Base-by-base conservation (phyloP, 1,139 yeast species). In the Protomyces arabidopsidicola region DNA sequence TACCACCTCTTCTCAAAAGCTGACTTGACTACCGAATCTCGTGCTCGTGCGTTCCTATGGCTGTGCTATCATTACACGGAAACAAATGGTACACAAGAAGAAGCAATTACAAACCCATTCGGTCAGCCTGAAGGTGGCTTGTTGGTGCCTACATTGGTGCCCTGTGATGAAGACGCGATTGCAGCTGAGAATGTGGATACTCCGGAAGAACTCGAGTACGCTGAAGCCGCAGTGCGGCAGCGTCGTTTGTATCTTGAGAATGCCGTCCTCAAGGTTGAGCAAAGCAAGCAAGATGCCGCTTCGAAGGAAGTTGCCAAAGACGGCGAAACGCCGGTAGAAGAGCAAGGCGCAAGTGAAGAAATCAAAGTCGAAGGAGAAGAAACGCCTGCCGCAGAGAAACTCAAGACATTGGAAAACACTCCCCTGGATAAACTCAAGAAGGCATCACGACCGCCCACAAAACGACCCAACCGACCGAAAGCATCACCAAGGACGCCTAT, bases 41-140 rank as follows among this genome's bases (percentile, higher is more conserved):
- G 97, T 68, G 90, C 90, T 1, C 76, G 79, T 60, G 80, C 93
- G 39, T 85, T 93, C 69, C 75, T 93, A 67, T 93, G 98, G 98
- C 75, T 93, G 51, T 74, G 89, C 66, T 90, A 89, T 77, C 81
- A 90, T 2, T 88, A 87, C 71, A 76, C 88, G 68, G 97, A 93
- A 72, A 87, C 96, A 0, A 80, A 81, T 66, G 78, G 87, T 68
- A 74, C 80, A 0, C 76, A 79, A 0, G 84, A 80, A 45, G 83
- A 82, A 65, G 74, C 90, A 22, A 74, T 75, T 2, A 65, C 71
- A 1, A 88, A 88, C 70, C 93, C 96, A 2, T 90, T 89, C 73
- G 86, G 87, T 24, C 72, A 75, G 2, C 53, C 58, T 16, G 75
- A 75, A 24, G 72, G 69, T 35, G 71, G 70, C 51, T 55, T 68